These are phyloP conservation scores for Colletotrichum sp. DNA, from an alignment of 2,329 filamentous ascomycete species.

Conservation along the genomic window DNA sequence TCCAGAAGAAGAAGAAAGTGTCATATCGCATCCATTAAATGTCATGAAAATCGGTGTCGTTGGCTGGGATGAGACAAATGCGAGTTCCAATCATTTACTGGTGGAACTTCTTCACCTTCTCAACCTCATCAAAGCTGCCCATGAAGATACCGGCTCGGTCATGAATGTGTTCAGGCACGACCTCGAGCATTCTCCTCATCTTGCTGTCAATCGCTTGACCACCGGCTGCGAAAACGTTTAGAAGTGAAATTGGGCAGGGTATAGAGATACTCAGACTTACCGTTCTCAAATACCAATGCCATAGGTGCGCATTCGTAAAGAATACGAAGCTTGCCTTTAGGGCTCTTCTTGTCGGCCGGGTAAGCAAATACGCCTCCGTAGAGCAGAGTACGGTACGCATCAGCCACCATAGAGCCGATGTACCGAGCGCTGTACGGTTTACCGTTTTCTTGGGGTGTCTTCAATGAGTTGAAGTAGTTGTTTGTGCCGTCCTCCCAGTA, in stretches of 20 bases:
- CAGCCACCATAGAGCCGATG: constrained; percentile 97
- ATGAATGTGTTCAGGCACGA: constrained; percentile 91
- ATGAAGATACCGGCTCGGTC: constrained; percentile 96
- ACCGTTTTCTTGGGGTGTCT: constrained; percentile 73
- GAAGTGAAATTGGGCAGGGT: constrained; percentile 25
- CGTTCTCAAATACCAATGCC: constrained; percentile 99
- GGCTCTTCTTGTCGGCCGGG: constrained; percentile 96
- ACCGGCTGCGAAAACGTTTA: constrained; percentile 65
- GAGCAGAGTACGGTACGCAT: constrained; percentile 92
- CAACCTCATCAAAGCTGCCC: constrained; percentile 92
- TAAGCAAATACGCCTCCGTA: constrained; percentile 99
- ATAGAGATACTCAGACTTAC: constrained; percentile 54
- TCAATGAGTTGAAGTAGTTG: constrained; percentile 88
- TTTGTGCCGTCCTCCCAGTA: constrained; percentile 94
- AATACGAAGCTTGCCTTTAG: constrained; percentile 97
- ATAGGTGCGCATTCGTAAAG: constrained; percentile 98
- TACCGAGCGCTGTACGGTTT: constrained; percentile 97
- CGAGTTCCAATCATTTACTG: constrained; percentile 42
- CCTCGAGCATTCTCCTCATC: constrained; percentile 88
- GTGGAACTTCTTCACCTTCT: constrained; percentile 90
- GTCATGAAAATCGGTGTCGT: not conserved
- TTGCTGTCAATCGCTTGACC: constrained; percentile 91
- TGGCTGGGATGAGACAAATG: not conserved
- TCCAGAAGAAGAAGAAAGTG: not conserved
- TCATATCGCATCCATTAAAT: not conserved